Conservation (phyloP, 75 land plant species). For the Cunninghamia lanceolata region DNA sequence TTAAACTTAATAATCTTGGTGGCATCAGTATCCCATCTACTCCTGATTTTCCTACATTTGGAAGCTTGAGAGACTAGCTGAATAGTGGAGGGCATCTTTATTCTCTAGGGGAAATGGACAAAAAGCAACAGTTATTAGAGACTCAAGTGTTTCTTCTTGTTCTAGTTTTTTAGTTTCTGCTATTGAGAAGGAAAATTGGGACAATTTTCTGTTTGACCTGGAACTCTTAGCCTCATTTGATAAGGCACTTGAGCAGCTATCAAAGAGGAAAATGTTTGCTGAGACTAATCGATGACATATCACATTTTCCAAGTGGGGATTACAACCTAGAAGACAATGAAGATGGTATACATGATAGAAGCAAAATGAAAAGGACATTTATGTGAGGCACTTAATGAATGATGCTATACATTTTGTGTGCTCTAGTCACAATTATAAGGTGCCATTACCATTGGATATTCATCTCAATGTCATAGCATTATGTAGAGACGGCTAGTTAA, state of each 20-base stretch:
- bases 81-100: no score
- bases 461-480: no score
- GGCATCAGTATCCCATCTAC: not conserved
- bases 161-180: no score
- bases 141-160: no score
- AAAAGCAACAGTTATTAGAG: not conserved
- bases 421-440: no score
- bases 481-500: no score
- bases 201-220: not conserved
- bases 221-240: slow-evolving; percentile 9
- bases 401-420: no score
- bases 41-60: not conserved
- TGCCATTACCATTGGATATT: no score
- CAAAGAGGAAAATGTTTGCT: not conserved
- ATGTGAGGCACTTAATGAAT: no score
- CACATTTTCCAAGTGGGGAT: not conserved
- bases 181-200: no score
- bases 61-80: not conserved
- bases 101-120: not conserved
- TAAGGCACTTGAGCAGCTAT: not conserved
- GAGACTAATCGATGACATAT: not conserved
- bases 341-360: not conserved
- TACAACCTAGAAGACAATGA: not conserved
- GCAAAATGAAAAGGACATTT: no score
- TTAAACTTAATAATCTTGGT: not conserved